Percentiles rank a stretch among this genome's conserved stretches.
Evolutionary conservation across 768 basidiomycete genomes (phyloP).

Genomic region (Termitomyces bulborhizus): DNA sequence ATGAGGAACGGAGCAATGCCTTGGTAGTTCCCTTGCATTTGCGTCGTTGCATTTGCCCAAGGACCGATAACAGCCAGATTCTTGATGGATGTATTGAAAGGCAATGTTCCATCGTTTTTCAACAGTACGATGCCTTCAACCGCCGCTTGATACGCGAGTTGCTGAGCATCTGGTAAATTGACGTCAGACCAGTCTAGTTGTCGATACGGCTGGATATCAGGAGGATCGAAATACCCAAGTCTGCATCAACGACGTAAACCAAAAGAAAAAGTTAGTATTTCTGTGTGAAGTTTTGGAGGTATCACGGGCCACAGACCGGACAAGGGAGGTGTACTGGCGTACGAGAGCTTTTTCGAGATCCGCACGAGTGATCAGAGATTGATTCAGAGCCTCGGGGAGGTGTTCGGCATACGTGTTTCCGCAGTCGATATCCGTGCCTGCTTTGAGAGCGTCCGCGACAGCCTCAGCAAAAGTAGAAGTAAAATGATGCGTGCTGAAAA

Average conservation of each 20-base stretch:
- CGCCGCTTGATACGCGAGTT: constrained; percentile 45
- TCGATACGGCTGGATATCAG: constrained; percentile 43
- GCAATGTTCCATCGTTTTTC: constrained; percentile 59
- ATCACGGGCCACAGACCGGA: constrained; percentile 31
- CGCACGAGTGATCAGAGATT: constrained; percentile 36
- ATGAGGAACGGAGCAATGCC: constrained; percentile 51
- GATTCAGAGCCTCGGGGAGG: constrained; percentile 42
- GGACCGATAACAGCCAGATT: constrained; percentile 56
- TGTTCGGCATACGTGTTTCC: constrained; percentile 39
- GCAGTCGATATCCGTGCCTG: constrained; percentile 52
- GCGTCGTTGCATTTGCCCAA: constrained; percentile 47
- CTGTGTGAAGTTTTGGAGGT: neutral
- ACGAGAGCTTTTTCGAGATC: constrained; percentile 38
- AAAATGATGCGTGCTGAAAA: constrained; percentile 45
- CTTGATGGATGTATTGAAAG: constrained; percentile 37
- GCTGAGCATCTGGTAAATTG: constrained; percentile 39
- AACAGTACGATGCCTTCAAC: constrained; percentile 51
- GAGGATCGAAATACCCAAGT: constrained; percentile 52
- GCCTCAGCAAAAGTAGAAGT: constrained; percentile 38
- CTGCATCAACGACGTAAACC: constrained; percentile 23
- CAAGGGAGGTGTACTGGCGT: constrained; percentile 47
- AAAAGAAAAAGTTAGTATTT: constrained; percentile 2
- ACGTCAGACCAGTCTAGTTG: constrained; percentile 43
- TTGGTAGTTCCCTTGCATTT: constrained; percentile 54
- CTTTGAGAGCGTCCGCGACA: constrained; percentile 42